Percentiles rank a stretch among this genome's conserved stretches.
Evolutionary conservation across 176 grass and related monocot genomes (phyloP).

Genomic region (Calamus simplicifolius): DNA sequence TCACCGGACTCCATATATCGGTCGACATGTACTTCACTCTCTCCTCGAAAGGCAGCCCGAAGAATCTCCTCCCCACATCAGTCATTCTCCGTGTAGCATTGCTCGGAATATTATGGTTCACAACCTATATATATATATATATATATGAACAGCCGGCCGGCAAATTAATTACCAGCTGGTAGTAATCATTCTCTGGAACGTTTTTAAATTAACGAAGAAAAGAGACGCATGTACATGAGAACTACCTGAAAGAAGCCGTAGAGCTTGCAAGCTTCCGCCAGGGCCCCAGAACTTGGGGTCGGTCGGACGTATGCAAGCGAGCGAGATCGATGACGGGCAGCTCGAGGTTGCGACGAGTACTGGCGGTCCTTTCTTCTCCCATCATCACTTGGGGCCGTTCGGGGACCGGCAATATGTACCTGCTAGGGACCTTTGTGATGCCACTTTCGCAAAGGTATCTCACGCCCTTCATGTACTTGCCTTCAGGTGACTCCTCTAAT

Average conservation of each 20-base stretch:
- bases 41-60: constrained; percentile 51
- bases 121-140: constrained; percentile 25
- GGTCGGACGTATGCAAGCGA: constrained; percentile 30
- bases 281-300: constrained; percentile 31
- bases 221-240: too few species aligned
- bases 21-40: constrained; percentile 61
- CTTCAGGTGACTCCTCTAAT: background rate
- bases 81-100: constrained; percentile 23
- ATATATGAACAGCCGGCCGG: too few species aligned
- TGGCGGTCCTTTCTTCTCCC: too few species aligned
- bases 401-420: constrained; percentile 42
- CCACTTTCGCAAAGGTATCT: constrained; percentile 51
- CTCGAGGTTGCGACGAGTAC: background rate
- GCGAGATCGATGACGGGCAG: constrained; percentile 68
- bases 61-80: constrained; percentile 59
- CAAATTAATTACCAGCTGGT: too few species aligned
- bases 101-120: constrained; percentile 51
- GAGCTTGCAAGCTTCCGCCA: constrained; percentile 52
- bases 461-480: constrained; percentile 39
- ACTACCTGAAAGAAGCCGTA: constrained; percentile 81
- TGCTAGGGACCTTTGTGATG: constrained; percentile 33
- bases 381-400: constrained; percentile 33
- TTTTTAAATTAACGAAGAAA: too few species aligned
- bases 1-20: constrained; percentile 37
- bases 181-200: too few species aligned